A percentile compares a stretch with the other conserved stretches of the same genome.
Evolutionary conservation across 805 yeast species (phyloP).

Genomic region (Brettanomyces anomalus): DNA sequence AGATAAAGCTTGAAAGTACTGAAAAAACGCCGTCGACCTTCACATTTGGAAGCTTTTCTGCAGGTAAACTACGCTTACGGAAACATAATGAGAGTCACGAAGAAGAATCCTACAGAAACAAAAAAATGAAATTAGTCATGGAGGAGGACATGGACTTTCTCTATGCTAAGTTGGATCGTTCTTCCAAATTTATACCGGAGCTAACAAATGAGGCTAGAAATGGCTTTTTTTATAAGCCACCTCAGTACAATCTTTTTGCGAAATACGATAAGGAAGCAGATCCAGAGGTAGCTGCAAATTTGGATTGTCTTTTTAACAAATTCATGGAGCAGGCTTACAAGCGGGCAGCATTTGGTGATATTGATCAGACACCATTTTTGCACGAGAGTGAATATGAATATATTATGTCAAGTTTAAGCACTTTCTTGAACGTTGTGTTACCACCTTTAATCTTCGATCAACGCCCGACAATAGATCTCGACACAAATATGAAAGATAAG

Average conservation of each 20-base stretch:
- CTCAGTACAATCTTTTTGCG: slow-evolving; percentile 8
- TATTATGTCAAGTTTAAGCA: slow-evolving; percentile 10
- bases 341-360: slow-evolving; percentile 9
- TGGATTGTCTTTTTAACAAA: slow-evolving; percentile 14
- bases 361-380: slow-evolving; percentile 10
- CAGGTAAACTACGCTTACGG: neutral
- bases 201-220: slow-evolving; percentile 4
- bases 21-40: neutral
- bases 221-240: slow-evolving; percentile 11
- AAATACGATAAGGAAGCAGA: slow-evolving; percentile 4
- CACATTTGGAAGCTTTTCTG: neutral
- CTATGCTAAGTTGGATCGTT: slow-evolving; percentile 4
- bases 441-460: slow-evolving; percentile 12
- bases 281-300: slow-evolving; percentile 1
- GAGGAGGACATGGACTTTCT: slow-evolving; percentile 11
- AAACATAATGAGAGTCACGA: neutral
- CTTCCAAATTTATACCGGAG: neutral
- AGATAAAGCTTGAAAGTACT: neutral
- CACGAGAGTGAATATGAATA: slow-evolving; percentile 20
- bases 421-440: slow-evolving; percentile 4
- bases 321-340: slow-evolving; percentile 12
- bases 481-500: neutral
- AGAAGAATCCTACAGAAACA: neutral
- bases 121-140: slow-evolving; percentile 1
- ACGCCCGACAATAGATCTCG: slow-evolving; percentile 8